Base-by-base conservation (phyloP, 345 rosid species). In the Garcia nutans region DNA sequence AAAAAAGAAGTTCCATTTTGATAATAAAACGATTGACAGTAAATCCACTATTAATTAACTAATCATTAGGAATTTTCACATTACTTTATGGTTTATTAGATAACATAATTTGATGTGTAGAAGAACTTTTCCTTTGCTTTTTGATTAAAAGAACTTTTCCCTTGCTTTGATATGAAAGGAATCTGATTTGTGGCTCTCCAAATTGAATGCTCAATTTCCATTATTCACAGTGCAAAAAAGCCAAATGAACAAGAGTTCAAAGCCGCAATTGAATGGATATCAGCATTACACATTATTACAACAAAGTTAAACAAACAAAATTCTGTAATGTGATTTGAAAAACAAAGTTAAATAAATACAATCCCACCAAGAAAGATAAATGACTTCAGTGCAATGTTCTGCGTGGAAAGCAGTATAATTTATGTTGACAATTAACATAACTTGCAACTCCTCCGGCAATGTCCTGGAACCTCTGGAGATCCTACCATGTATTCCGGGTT, bases 401-500 rank as follows among this genome's bases (percentile, higher is more conserved):
- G 16, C 10, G 71, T 37, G 50, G 23, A 52, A 71, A n/a, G 22
- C 33, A 50, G 33, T 11, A 41, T 70, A n/a, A 31, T 23, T 37
- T 45, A 44, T 45, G 52, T 78, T 86, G 5, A 37, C 41, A 37
- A 37, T 37, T 37, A 95, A 85, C 99, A 95, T 45, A 90, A 84
- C 76, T 90, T 90, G 78, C 97, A 95, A 81, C 99, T 95, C 79
- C 90, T 91, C 62, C 94, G 82, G 76, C 99, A 95, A 26, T 82
- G 90, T 20, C 99, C 97, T 20, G 99, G 97, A 73, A 91, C 86
- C 26, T 85, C 91, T 17, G 84, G 23, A 44, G 92, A 78, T 87
- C 99, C 99, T 10, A 91, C 87, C 97, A 90, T 95, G 65, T 93
- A 90, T 78, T 95, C 99, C 2, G 81, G 80, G 75, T 95, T 95